Evolutionary conservation across 1,139 yeast genomes (phyloP).

Genomic region (Hanseniaspora gamundiae): DNA sequence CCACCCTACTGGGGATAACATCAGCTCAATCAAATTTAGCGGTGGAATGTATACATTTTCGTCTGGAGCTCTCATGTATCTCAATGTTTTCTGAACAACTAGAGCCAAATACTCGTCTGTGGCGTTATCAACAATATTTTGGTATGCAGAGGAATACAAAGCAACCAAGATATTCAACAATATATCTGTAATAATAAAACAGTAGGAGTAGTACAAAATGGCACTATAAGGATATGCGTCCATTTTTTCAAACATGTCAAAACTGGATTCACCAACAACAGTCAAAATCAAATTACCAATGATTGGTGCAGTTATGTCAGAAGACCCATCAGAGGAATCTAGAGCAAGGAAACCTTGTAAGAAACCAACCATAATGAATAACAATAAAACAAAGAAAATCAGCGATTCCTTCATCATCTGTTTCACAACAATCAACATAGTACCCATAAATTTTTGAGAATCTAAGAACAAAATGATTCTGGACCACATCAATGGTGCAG

Average conservation of each 20-base stretch:
- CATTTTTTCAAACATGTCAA: slow-evolving; percentile 54
- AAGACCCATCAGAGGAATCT: slow-evolving; percentile 76
- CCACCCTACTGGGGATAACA: slow-evolving; percentile 30
- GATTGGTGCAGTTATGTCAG: slow-evolving; percentile 59
- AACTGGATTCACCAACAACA: slow-evolving; percentile 61
- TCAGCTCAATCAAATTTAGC: slow-evolving; percentile 56
- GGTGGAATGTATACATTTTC: slow-evolving; percentile 81
- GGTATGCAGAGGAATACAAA: slow-evolving; percentile 72
- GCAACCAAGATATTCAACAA: slow-evolving; percentile 76
- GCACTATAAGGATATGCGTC: slow-evolving; percentile 73
- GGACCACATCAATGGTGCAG: slow-evolving; percentile 83
- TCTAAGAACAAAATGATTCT: slow-evolving; percentile 65
- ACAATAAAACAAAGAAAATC: slow-evolving; percentile 62
- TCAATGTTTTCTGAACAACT: slow-evolving; percentile 71
- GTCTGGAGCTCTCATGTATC: slow-evolving; percentile 83
- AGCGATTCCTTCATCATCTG: slow-evolving; percentile 81
- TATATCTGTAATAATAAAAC: slow-evolving; percentile 61
- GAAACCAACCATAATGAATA: slow-evolving; percentile 66
- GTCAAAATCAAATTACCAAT: slow-evolving; percentile 57
- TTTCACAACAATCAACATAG: slow-evolving; percentile 74
- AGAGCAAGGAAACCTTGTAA: slow-evolving; percentile 78
- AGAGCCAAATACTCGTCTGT: slow-evolving; percentile 76
- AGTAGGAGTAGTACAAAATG: slow-evolving; percentile 60
- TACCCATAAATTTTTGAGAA: slow-evolving; percentile 74
- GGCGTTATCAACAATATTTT: slow-evolving; percentile 70